phyloP scores from a whole-genome alignment of 2,329 filamentous ascomycete genomes.

The Ophiostoma perfectum region DNA sequence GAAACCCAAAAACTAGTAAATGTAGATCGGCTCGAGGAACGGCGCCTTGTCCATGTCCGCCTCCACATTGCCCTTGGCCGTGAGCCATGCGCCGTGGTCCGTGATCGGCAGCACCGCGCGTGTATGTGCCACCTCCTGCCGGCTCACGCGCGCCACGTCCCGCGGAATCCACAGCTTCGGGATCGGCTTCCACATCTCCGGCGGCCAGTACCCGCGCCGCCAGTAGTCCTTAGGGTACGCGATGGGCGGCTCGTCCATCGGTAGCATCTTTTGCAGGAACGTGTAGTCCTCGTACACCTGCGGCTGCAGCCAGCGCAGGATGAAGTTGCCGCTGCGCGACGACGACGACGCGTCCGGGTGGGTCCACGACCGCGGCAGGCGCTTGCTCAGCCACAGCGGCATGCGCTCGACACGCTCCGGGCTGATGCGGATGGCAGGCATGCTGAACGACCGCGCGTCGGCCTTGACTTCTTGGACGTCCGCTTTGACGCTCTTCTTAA shows the following conservation, averaged over 20 bases:
- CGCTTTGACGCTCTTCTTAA: constrained; percentile 25
- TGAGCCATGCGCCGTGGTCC: constrained; percentile 64
- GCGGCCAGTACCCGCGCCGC: constrained; percentile 64
- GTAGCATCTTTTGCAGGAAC: constrained; percentile 44
- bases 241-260: constrained; percentile 9
- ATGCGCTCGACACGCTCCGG: neutral
- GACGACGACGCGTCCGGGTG: neutral
- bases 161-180: constrained; percentile 71
- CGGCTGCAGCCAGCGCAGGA: constrained; percentile 54
- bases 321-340: constrained; percentile 36
- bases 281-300: constrained; percentile 55
- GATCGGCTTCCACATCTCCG: constrained; percentile 55
- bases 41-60: constrained; percentile 30
- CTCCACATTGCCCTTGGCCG: constrained; percentile 41
- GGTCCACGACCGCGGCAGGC: constrained; percentile 4
- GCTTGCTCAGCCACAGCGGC: neutral
- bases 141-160: constrained; percentile 62
- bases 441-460: constrained; percentile 30
- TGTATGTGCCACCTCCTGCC: constrained; percentile 65
- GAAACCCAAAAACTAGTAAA: constrained; percentile 25
- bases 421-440: constrained; percentile 10
- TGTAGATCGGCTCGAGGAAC: constrained; percentile 29
- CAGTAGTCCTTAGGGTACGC: constrained; percentile 39
- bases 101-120: constrained; percentile 63
- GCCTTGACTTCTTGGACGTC: constrained; percentile 27